Conservation (phyloP, 345 rosid genomes). For the Boechera retrofracta region DNA sequence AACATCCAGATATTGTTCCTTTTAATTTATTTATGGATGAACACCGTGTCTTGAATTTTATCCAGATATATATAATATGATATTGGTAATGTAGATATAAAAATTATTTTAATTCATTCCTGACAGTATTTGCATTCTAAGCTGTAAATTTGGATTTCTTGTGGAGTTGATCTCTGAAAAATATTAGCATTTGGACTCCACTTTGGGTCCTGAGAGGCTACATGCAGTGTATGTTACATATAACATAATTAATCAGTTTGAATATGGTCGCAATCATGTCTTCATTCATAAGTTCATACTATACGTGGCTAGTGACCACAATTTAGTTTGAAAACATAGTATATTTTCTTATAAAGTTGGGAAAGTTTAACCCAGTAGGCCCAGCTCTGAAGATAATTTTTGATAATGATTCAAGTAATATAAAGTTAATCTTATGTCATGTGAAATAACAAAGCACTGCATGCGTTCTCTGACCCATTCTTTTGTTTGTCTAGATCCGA, state of each 20-base stretch:
- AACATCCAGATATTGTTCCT: background rate
- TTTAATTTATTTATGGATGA: background rate
- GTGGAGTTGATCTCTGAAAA: background rate
- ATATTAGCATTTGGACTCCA: constrained; percentile 10
- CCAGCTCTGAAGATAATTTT: background rate
- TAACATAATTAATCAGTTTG: background rate
- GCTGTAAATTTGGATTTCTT: background rate
- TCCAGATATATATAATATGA: background rate
- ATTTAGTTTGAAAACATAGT: background rate
- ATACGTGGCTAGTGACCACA: background rate
- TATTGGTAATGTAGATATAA: background rate
- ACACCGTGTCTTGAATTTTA: background rate
- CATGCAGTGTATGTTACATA: constrained; percentile 1
- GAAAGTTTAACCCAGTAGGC: background rate
- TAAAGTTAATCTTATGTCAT: constrained; percentile 3
- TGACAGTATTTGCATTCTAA: background rate
- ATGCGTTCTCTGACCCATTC: background rate
- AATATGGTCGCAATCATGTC: constrained; percentile 32
- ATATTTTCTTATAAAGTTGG: background rate
- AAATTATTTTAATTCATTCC: background rate
- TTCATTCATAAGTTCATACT: constrained; percentile 28
- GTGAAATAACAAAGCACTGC: constrained; percentile 2
- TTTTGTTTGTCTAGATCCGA: background rate
- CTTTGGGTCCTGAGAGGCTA: background rate
- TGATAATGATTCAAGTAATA: background rate